Evolutionary conservation across 1,284 basidiomycete species (phyloP), one percentile per base, ranked within the genome.

Genomic region (Trametes versicolor): DNA sequence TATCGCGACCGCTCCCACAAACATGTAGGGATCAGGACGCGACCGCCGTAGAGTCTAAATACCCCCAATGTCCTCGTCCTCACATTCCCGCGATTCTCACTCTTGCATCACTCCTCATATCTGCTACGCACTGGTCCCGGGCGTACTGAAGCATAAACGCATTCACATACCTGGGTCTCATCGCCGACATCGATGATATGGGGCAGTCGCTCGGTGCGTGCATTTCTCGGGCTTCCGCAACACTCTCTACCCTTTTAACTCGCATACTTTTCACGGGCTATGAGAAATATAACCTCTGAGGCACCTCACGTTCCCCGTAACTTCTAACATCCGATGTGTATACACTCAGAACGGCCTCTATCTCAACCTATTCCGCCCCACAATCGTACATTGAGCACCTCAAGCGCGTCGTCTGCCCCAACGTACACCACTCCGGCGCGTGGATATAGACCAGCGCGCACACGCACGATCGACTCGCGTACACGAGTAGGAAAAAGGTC

Each of bases 111-210:
- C n/a, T n/a, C n/a, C n/a, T n/a, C n/a, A n/a, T n/a, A n/a, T n/a
- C n/a, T n/a, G n/a, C n/a, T n/a, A n/a, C n/a, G n/a, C n/a, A n/a
- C n/a, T n/a, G n/a, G n/a, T n/a, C n/a, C n/a, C n/a, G n/a, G n/a
- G n/a, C n/a, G n/a, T n/a, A n/a, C n/a, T n/a, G n/a, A n/a, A n/a
- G 78, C 9, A 82, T 90, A 53, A 87, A 87, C 1, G 79, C 87
- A 0, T 90, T 89, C 77, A 88, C 89, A 60, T 90, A 88, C 73
- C 82, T 90, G 23, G 87, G 87, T 9, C 87, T 90, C 70, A 71
- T 90, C 10, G 86, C 87, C 1, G 86, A 87, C 0, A 88, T 87
- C 25, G 87, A 89, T 69, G 88, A 89, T 71, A 88, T 89, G 55
- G 88, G 89, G 72, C 88, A 90, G 72, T 88, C 88, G 0, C 90